Base-by-base conservation (phyloP, 768 basidiomycete genomes). In the Xerocomellus intermedius region DNA sequence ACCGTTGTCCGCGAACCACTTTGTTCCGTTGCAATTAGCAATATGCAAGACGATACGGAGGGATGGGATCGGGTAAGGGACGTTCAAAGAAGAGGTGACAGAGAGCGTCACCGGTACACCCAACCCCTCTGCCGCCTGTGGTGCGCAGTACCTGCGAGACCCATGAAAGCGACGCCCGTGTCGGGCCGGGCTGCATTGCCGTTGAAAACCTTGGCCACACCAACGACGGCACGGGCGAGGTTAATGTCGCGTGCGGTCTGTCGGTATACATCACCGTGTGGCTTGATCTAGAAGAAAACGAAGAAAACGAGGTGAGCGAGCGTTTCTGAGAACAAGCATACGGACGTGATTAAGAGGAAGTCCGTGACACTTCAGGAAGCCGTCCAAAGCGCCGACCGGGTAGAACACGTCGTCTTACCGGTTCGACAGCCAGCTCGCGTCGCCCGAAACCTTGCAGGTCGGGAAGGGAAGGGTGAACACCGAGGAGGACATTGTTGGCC, bases 1-100 rank as follows among this genome's bases (percentile, higher is more conserved):
- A 82, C 83, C 82, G 79, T 9, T 84, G 63, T 89, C 85, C 2
- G 82, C 83, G 61, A 84, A 87, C 81, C 83, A 86, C 56, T 86
- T 84, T 84, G 52, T 50, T 30, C 14, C 46, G 8, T 12, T 30
- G n/a, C 1, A 13, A 30, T 30, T 30, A 30, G 28, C 8, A 30
- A 30, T 30, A 30, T 30, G 28, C 28, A 5, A 30, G 28, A 30
- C 28, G 9, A 30, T 30, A 30, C 28, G 8, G 28, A 30, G 28
- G 28, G 28, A 2, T 30, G 28, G 8, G 28, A 30, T 30, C 28
- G 9, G 28, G 28, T 30, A 1, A 30, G 28, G 28, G 28, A 30
- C 1, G 28, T 8, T 30, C 28, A 6, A 26, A 26, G 26, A 26
- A 26, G 26, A 26, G 28, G 28, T 9, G 28, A 9, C 8, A 9